These are phyloP conservation scores for Hericium rajendrae DNA, from an alignment of 768 basidiomycete species.

Conservation along the genomic window DNA sequence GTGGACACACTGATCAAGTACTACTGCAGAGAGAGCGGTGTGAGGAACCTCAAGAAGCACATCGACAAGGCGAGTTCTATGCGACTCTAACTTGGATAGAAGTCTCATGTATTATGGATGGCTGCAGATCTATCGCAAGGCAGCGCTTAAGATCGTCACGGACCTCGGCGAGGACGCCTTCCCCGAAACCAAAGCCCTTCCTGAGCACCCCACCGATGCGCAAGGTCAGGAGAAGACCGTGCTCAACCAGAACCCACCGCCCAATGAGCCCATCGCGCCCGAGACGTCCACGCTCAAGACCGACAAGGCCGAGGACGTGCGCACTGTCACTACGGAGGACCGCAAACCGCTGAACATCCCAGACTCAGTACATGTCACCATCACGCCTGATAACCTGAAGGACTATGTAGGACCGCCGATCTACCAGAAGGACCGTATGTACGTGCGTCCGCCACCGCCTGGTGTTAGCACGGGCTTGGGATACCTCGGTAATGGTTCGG, in stretches of 20 bases:
- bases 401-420: constrained; percentile 95
- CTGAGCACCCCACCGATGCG: constrained; percentile 12
- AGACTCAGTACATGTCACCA: constrained; percentile 62
- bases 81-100: not conserved
- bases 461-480: constrained; percentile 95
- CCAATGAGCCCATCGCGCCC: constrained; percentile 27
- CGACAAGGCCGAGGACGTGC: constrained; percentile 5
- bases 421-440: constrained; percentile 93
- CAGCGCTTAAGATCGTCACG: constrained; percentile 82
- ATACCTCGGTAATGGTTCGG: constrained; percentile 92
- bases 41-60: constrained; percentile 94
- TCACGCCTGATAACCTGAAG: constrained; percentile 82
- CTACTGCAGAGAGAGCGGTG: constrained; percentile 96
- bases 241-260: constrained; percentile 41
- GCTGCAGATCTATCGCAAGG: constrained; percentile 87
- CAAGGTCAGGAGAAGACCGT: constrained; percentile 26
- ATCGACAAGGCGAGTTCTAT: constrained; percentile 78
- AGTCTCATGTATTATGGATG: not conserved
- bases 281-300: constrained; percentile 17
- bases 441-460: constrained; percentile 67
- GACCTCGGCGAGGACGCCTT: constrained; percentile 83
- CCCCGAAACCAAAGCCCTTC: constrained; percentile 50
- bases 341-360: constrained; percentile 80
- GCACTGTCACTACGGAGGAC: constrained; percentile 65
- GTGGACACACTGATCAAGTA: constrained; percentile 91